Evolutionary conservation across 352 stramenopile species (phyloP), one percentile per base, ranked within the genome.

Genomic region (Phytophthora sp.): DNA sequence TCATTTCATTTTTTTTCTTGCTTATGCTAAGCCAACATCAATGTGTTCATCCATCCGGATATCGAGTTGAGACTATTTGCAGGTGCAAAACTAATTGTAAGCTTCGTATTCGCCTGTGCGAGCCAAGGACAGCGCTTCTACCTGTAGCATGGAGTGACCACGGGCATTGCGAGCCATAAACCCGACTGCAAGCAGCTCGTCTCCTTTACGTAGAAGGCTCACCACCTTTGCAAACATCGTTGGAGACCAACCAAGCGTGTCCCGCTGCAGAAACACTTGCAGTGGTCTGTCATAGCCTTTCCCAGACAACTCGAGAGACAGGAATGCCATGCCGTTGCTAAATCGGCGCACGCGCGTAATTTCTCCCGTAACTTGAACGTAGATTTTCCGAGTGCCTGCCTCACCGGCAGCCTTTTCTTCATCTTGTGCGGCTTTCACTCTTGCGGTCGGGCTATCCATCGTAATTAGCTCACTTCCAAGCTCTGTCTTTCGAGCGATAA

Each of bases 291-390:
- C 56, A 17, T 61, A 55, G 1, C 51, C 54, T 43, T 3, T 69
- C 3, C 57, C 50, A 48, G 24, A 9, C 8, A 72, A 30, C 15
- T 57, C 62, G 11, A 84, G 56, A 6, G 74, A 80, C n/a, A 86
- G 35, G 56, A 86, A 84, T 11, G 74, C 56, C 55, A 82, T 76
- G 11, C 77, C 77, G 34, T 80, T 82, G 42, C 68, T 82, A 42
- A 82, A 86, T 0, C 61, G 62, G 42, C 74, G 71, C 28, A 84
- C 49, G 28, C 69, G 69, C 5, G 54, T 69, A 32, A 86, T 79
- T 53, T 72, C 44, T 13, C 71, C 77, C 5, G 53, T 60, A 2
- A 71, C 55, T 58, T 82, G 68, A 4, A 83, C 54, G 46, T 80
- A 78, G 11, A 66, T 52, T 55, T 57, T 59, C 21, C 39, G 21